Conservation (phyloP, 1,284 basidiomycete genomes). For the Malassezia furfur region DNA sequence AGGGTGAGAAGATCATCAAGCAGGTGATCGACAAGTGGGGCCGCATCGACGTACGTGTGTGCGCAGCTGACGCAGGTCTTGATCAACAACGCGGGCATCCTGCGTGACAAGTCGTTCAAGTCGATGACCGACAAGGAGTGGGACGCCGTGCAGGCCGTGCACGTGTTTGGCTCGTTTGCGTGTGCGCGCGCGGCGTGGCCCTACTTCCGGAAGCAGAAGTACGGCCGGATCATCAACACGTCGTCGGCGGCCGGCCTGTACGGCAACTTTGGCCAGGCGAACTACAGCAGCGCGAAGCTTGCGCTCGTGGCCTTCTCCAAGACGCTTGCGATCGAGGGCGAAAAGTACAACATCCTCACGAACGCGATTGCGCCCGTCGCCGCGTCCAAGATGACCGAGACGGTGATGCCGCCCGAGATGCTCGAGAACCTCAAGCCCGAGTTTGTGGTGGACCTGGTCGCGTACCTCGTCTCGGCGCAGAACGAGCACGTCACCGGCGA, state of each 20-base stretch:
- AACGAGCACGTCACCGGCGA: conserved; percentile 64
- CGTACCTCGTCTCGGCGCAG: conserved; percentile 40
- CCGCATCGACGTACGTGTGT: conserved; percentile 52
- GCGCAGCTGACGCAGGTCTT: conserved; percentile 27
- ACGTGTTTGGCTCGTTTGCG: conserved; percentile 88
- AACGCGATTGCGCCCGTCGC: conserved; percentile 86
- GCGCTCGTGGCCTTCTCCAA: conserved; percentile 63
- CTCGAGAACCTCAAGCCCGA: conserved; percentile 85
- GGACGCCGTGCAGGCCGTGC: conserved; percentile 64
- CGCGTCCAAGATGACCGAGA: conserved; percentile 85
- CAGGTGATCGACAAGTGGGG: conserved; percentile 81
- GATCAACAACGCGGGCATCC: conserved; percentile 92
- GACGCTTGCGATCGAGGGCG: conserved; percentile 73
- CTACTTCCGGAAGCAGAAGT: conserved; percentile 77
- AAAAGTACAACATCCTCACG: conserved; percentile 82
- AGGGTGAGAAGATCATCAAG: conserved; percentile 78
- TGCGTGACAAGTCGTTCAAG: conserved; percentile 57
- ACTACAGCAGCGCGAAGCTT: conserved; percentile 55
- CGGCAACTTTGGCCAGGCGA: conserved; percentile 95
- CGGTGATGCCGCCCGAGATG: conserved; percentile 94
- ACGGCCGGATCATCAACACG: conserved; percentile 44
- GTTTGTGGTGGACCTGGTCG: conserved; percentile 73
- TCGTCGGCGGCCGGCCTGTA: conserved; percentile 50
- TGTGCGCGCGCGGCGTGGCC: conserved; percentile 96
- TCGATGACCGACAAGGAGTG: conserved; percentile 50